Conservation (phyloP, 176 grass and related monocot genomes). For the Paspalum notatum region DNA sequence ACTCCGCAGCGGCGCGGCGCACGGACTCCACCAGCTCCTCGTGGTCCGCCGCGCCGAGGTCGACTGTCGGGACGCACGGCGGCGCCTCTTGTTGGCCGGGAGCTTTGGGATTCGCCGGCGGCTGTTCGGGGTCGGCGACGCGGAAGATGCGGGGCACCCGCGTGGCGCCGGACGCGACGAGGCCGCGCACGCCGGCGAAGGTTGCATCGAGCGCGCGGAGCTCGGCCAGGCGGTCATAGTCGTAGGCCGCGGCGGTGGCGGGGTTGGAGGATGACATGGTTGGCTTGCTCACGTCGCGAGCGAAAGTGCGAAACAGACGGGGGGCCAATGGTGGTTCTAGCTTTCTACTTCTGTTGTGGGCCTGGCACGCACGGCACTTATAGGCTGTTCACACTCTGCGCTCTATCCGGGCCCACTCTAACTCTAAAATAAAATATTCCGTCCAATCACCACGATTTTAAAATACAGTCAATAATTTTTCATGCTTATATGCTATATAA, state of each 20-base stretch:
- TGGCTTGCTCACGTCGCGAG: too few species aligned
- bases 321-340: too few species aligned
- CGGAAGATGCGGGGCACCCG: constrained; percentile 61
- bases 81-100: neutral
- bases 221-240: constrained; percentile 51
- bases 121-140: neutral
- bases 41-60: constrained; percentile 3
- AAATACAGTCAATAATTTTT: too few species aligned
- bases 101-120: neutral
- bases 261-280: constrained; percentile 10
- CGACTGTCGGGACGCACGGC: constrained; percentile 38
- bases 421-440: too few species aligned
- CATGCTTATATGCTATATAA: too few species aligned
- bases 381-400: too few species aligned
- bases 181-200: constrained; percentile 59
- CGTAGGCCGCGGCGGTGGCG: constrained; percentile 28
- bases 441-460: too few species aligned
- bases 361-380: too few species aligned
- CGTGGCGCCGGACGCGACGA: constrained; percentile 45
- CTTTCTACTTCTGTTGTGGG: too few species aligned
- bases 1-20: constrained; percentile 35
- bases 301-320: too few species aligned
- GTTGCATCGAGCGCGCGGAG: constrained; percentile 67
- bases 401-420: too few species aligned
- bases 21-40: neutral